phyloP scores from a whole-genome alignment of 495 filamentous ascomycete species.

The Aspergillus bridgeri region DNA sequence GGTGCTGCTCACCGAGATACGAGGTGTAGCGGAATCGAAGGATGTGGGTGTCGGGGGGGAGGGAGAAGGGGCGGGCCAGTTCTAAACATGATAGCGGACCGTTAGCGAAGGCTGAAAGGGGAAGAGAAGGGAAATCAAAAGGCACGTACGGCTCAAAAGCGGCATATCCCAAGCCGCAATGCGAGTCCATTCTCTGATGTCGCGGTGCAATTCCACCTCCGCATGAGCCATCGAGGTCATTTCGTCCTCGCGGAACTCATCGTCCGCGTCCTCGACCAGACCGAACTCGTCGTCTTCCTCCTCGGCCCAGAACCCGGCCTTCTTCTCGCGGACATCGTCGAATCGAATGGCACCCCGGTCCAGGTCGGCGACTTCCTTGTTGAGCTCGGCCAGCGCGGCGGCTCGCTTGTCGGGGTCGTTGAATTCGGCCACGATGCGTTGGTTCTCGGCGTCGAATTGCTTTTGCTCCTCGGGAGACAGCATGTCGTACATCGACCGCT shows the following conservation, averaged over 20 bases:
- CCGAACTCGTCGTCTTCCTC: slow-evolving; percentile 51
- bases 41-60: slow-evolving; percentile 60
- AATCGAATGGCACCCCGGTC: slow-evolving; percentile 36
- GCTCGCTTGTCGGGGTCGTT: slow-evolving; percentile 35
- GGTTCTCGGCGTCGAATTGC: slow-evolving; percentile 42
- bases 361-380: slow-evolving; percentile 28
- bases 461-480: slow-evolving; percentile 45
- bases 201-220: slow-evolving; percentile 85
- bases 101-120: slow-evolving; percentile 20
- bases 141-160: slow-evolving; percentile 77
- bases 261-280: slow-evolving; percentile 56
- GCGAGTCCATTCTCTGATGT: slow-evolving; percentile 82
- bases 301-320: slow-evolving; percentile 50
- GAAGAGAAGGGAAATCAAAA: slow-evolving; percentile 7
- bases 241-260: slow-evolving; percentile 71
- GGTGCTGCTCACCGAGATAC: slow-evolving; percentile 92
- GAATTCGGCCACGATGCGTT: slow-evolving; percentile 34
- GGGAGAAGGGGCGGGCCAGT: slow-evolving; percentile 72
- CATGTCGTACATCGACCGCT: slow-evolving; percentile 46
- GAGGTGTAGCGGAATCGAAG: slow-evolving; percentile 96
- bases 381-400: slow-evolving; percentile 30
- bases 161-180: slow-evolving; percentile 97
- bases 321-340: slow-evolving; percentile 27
- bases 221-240: slow-evolving; percentile 76
- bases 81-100: slow-evolving; percentile 43